Base-by-base conservation (phyloP, 441 rosid species). In the Breynia disticha region DNA sequence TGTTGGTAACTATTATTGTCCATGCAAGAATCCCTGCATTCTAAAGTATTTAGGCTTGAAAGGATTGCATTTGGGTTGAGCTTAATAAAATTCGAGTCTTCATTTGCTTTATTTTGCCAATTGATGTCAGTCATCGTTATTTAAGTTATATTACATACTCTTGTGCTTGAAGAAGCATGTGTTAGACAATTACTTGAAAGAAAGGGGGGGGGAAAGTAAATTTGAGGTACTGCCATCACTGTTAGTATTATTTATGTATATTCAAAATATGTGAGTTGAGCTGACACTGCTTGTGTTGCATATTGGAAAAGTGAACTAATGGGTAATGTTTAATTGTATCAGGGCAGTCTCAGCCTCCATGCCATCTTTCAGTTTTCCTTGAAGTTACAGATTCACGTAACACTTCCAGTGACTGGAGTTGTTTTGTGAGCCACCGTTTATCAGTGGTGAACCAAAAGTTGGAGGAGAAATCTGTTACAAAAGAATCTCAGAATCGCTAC, bases 341-440 rank as follows among this genome's bases (percentile, higher is more conserved):
- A 94, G 99, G 99, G 83, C 99, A 94, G 96, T 94, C 99, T 75
- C 99, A 94, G 81, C 99, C 99, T 71, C 97, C 99, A 56, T 87
- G 97, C 73, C 99, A 94, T 80, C 89, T 94, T 70, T 94, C 99
- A 13, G 99, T 94, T 56, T 94, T 90, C 76, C 99, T 94, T 62
- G 97, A 94, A 80, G 99, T 94, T 57, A 90, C 97, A 1, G 99
- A 94, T 80, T 85, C 96, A 21, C 79, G 97, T 61, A 87, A 78
- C 72, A 82, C 95, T 66, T 80, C 84, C 52, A 77, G 68, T 59
- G 97, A 94, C 57, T 94, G 99, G 99, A 94, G 97, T 65, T 94
- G 99, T 75, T 94, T 94, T 81, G 99, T 94, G 65, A 94, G 97
- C 68, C 99, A 90, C 74, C 83, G 95, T 12, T 67, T 94, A 63